Evolutionary conservation across 257 asterid species (phyloP).

Genomic region (Solanum piurae): DNA sequence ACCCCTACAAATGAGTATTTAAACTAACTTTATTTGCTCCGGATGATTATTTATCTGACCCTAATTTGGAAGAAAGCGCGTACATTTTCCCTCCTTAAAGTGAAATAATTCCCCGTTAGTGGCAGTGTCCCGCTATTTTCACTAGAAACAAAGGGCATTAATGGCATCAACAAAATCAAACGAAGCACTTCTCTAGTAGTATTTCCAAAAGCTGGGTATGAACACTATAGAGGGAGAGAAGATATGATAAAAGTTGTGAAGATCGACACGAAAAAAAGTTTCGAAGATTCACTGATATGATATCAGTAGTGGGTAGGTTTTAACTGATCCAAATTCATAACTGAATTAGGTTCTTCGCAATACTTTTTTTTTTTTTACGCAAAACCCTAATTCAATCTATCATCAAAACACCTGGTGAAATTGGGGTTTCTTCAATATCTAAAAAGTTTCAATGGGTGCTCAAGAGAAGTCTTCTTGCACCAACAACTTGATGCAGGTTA

Average conservation of each 20-base stretch:
- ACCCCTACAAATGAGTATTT: too few relatives aligned
- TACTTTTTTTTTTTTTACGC: neutral
- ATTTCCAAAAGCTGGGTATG: constrained; percentile 19
- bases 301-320: constrained; percentile 12
- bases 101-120: neutral
- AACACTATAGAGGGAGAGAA: constrained; percentile 11
- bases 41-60: neutral
- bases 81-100: constrained; percentile 3
- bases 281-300: constrained; percentile 7
- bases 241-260: neutral
- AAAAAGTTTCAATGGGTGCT: constrained; percentile 24
- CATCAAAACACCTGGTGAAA: neutral
- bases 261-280: constrained; percentile 1
- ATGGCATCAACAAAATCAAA: constrained; percentile 4
- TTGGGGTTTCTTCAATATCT: neutral
- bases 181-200: constrained; percentile 3
- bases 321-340: constrained; percentile 16
- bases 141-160: constrained; percentile 8
- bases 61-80: neutral
- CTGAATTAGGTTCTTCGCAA: constrained; percentile 7
- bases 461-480: constrained; percentile 25
- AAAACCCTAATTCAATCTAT: constrained; percentile 51
- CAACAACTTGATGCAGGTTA: neutral
- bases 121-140: neutral
- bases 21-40: neutral